Evolutionary conservation across 441 rosid genomes (phyloP).

Genomic region (Mallotus japonicus): DNA sequence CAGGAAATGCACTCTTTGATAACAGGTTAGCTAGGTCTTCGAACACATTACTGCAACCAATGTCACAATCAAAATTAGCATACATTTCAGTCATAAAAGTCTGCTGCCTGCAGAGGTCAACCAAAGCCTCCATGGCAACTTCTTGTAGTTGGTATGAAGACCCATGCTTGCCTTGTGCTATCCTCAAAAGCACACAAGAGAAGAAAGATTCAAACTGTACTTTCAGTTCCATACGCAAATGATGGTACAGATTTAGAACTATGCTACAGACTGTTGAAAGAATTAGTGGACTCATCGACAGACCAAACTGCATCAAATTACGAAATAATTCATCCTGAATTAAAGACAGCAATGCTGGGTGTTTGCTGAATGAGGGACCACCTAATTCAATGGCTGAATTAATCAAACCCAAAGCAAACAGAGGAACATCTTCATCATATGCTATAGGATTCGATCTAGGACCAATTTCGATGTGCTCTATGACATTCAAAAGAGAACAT

Average conservation of each 20-base stretch:
- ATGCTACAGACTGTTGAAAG: slow-evolving; percentile 87
- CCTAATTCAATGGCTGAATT: slow-evolving; percentile 86
- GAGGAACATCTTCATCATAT: slow-evolving; percentile 95
- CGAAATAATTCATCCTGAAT: slow-evolving; percentile 81
- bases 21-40: slow-evolving; percentile 79
- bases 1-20: slow-evolving; percentile 88
- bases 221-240: slow-evolving; percentile 74
- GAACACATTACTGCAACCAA: slow-evolving; percentile 76
- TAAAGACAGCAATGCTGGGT: slow-evolving; percentile 61
- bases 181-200: slow-evolving; percentile 80
- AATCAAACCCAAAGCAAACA: slow-evolving; percentile 85
- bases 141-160: slow-evolving; percentile 87
- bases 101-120: slow-evolving; percentile 86
- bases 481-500: slow-evolving; percentile 71
- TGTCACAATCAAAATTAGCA: slow-evolving; percentile 91
- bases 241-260: slow-evolving; percentile 81
- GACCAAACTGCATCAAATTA: slow-evolving; percentile 86
- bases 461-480: slow-evolving; percentile 58
- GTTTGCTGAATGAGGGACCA: slow-evolving; percentile 60
- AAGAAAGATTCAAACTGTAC: slow-evolving; percentile 93
- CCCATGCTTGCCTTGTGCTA: slow-evolving; percentile 80
- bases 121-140: slow-evolving; percentile 93
- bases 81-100: slow-evolving; percentile 80
- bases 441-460: slow-evolving; percentile 72
- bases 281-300: slow-evolving; percentile 88